These are phyloP conservation scores for Nelumbo lutea DNA, from an alignment of 164 flowering plant genomes.

Conservation along the genomic window DNA sequence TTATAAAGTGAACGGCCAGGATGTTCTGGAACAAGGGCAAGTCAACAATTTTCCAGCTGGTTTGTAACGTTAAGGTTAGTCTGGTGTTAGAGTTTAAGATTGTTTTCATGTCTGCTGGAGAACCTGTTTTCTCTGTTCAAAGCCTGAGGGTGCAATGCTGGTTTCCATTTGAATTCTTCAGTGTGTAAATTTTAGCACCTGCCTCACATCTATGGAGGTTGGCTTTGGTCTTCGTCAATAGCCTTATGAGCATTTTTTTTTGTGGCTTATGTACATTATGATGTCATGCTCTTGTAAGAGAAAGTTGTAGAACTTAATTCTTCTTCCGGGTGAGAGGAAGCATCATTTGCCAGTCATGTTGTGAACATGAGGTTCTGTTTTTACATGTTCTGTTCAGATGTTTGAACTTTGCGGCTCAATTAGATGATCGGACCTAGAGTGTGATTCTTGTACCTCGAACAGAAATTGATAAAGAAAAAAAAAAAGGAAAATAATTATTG, in stretches of 20 bases:
- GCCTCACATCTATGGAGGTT: not conserved
- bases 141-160: not conserved
- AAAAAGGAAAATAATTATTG: too few species aligned
- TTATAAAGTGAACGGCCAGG: constrained; percentile 69
- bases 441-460: too few species aligned
- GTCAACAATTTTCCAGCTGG: constrained; percentile 54
- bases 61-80: constrained; percentile 13
- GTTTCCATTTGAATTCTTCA: too few species aligned
- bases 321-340: too few species aligned
- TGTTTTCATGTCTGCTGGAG: too few species aligned
- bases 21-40: constrained; percentile 79
- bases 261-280: not conserved
- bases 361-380: not conserved
- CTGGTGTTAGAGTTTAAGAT: too few species aligned
- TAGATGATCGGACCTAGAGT: not conserved
- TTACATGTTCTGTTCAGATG: not conserved
- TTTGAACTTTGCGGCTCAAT: not conserved
- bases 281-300: not conserved
- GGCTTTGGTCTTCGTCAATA: not conserved
- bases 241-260: not conserved
- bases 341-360: not conserved
- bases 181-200: not conserved
- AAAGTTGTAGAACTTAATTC: too few species aligned
- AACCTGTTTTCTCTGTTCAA: not conserved
- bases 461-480: too few species aligned